Evolutionary conservation across 192 early-diverging fungal species (phyloP).

Genomic region (Coemansia reversa): DNA sequence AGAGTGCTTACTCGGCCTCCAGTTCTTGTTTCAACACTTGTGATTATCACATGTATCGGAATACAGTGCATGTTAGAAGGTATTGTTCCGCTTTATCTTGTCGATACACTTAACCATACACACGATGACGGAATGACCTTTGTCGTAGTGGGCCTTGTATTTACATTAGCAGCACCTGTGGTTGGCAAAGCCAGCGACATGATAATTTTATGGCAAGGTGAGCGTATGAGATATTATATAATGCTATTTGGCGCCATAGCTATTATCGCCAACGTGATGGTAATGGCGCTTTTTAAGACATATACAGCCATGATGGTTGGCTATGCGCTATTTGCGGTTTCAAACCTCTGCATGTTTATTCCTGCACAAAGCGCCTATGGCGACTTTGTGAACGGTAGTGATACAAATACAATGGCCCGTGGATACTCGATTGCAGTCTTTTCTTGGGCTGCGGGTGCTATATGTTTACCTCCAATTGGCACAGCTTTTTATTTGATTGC

Average conservation of each 20-base stretch:
- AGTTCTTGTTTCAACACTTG: conserved; percentile 24
- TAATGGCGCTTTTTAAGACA: conserved; percentile 22
- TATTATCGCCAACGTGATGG: conserved; percentile 7
- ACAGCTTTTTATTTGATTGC: conserved; percentile 22
- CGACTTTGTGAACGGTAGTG: conserved; percentile 31
- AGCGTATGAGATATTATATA: conserved; percentile 24
- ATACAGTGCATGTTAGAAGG: conserved; percentile 42
- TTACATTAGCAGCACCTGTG: conserved; percentile 20
- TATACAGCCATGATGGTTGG: conserved; percentile 38
- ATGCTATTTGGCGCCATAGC: conserved; percentile 27
- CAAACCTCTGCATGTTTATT: conserved; percentile 30
- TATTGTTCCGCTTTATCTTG: conserved; percentile 30
- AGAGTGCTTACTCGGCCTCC: conserved; percentile 18
- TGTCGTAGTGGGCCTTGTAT: conserved; percentile 33
- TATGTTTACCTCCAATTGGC: conserved; percentile 30
- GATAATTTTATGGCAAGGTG: conserved; percentile 20
- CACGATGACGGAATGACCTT: conserved; percentile 26
- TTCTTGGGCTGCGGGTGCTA: conserved; percentile 33
- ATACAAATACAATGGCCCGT: conserved; percentile 31
- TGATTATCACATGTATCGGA: conserved; percentile 22
- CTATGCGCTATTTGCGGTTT: conserved; percentile 28
- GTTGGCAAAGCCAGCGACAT: conserved; percentile 23
- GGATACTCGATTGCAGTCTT: conserved; percentile 21
- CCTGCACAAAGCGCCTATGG: conserved; percentile 42
- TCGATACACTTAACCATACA: conserved; percentile 13